Conservation (phyloP, 2,329 filamentous ascomycete genomes). For the Penicillium brasilianum region DNA sequence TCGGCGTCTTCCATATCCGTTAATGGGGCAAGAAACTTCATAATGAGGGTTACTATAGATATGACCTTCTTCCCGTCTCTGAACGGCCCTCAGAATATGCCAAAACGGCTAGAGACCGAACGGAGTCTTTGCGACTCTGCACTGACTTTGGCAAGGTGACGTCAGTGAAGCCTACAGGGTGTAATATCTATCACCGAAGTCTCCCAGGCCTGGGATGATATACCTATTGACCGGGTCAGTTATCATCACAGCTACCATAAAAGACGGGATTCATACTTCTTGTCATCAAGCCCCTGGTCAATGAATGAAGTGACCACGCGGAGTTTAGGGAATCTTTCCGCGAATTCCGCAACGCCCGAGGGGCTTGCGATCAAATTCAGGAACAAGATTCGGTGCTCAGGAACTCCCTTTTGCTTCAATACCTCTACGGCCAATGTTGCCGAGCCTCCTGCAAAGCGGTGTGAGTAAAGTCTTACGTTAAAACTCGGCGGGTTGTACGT, state of each 20-base stretch:
- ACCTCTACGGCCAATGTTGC: slow-evolving; percentile 97
- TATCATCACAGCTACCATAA: not conserved
- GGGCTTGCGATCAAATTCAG: slow-evolving; percentile 98
- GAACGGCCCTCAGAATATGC: not conserved
- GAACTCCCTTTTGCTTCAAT: slow-evolving; percentile 84
- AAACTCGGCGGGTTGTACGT: slow-evolving; percentile 24
- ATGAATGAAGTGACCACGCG: slow-evolving; percentile 95
- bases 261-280: slow-evolving; percentile 74
- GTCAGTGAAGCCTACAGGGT: slow-evolving; percentile 67
- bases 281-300: slow-evolving; percentile 93
- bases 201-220: slow-evolving; percentile 89
- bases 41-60: not conserved
- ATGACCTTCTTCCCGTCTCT: not conserved
- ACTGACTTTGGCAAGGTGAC: not conserved
- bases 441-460: slow-evolving; percentile 73
- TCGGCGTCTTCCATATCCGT: not conserved
- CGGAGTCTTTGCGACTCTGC: not conserved
- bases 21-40: no score
- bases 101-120: not conserved
- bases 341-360: slow-evolving; percentile 87
- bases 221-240: slow-evolving; percentile 65
- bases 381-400: slow-evolving; percentile 94
- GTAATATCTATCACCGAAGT: slow-evolving; percentile 96
- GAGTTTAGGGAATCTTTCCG: slow-evolving; percentile 83
- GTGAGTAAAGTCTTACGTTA: slow-evolving; percentile 15